Conservation (phyloP, 2,329 filamentous ascomycete species). For the Paraphaeosphaeria minitans region DNA sequence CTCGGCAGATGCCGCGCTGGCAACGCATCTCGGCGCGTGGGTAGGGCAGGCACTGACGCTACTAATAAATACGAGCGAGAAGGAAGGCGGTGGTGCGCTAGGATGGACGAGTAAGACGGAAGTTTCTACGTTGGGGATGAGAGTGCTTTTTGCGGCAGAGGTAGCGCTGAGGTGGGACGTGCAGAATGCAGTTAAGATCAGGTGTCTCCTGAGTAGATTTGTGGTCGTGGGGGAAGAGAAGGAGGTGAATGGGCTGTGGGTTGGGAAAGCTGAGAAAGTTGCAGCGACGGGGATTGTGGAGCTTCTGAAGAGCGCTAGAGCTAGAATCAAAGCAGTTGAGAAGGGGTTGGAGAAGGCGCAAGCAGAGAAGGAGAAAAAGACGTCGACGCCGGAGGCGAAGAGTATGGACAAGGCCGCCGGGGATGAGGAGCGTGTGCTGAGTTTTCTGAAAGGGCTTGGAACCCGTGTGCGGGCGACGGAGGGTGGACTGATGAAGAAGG, state of each 20-base stretch:
- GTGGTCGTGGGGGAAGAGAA: conserved; percentile 22
- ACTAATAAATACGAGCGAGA: conserved; percentile 45
- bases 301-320: conserved; percentile 14
- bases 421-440: conserved; percentile 3
- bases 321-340: conserved; percentile 5
- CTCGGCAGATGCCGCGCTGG: conserved; percentile 29
- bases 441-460: background rate
- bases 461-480: background rate
- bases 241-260: conserved; percentile 45
- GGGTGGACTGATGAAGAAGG: conserved; percentile 3
- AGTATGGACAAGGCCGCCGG: no score
- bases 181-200: conserved; percentile 27
- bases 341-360: background rate
- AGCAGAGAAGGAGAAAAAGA: background rate
- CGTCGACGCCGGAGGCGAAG: background rate
- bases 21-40: conserved; percentile 51
- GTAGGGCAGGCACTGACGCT: conserved; percentile 55
- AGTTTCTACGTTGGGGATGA: conserved; percentile 65
- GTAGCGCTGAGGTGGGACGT: conserved; percentile 41
- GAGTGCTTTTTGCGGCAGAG: conserved; percentile 51
- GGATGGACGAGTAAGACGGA: conserved; percentile 74
- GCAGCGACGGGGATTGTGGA: conserved; percentile 28
- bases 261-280: conserved; percentile 42
- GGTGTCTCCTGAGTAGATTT: conserved; percentile 34
- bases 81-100: conserved; percentile 65